phyloP scores from a whole-genome alignment of 106 monocot genomes.

The Dendrobium chrysotoxum region DNA sequence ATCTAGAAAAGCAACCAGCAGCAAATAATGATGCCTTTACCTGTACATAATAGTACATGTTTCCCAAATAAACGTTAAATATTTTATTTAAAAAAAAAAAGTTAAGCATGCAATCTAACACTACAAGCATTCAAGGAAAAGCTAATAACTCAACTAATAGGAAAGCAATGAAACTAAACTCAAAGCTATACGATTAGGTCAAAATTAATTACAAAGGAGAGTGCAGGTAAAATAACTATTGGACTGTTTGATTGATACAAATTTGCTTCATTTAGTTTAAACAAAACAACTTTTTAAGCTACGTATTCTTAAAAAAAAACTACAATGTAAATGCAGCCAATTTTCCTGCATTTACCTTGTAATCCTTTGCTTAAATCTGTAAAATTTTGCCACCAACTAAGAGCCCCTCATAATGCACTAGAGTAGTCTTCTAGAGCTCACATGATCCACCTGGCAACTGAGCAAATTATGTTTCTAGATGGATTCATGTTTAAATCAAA shows the following conservation, averaged over 20 bases:
- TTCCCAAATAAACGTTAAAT: not conserved
- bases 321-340: not conserved
- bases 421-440: not conserved
- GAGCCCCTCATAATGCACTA: not conserved
- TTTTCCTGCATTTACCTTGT: not conserved
- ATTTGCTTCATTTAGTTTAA: not conserved
- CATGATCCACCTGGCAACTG: not conserved
- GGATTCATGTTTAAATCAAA: not conserved
- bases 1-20: slow-evolving; percentile 62
- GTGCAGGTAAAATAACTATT: not conserved
- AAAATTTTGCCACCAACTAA: not conserved
- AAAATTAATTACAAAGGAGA: not conserved
- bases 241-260: not conserved
- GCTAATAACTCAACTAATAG: not conserved
- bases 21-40: slow-evolving; percentile 84
- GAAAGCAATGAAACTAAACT: not conserved
- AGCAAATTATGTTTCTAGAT: not conserved
- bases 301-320: not conserved
- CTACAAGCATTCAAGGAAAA: not conserved
- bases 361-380: not conserved
- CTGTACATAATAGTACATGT: slow-evolving; percentile 23
- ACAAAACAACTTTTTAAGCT: not conserved
- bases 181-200: not conserved
- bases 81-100: not conserved
- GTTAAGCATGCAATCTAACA: not conserved